Conservation (phyloP, 2,329 filamentous ascomycete genomes). For the Gaeumannomyces sp. region DNA sequence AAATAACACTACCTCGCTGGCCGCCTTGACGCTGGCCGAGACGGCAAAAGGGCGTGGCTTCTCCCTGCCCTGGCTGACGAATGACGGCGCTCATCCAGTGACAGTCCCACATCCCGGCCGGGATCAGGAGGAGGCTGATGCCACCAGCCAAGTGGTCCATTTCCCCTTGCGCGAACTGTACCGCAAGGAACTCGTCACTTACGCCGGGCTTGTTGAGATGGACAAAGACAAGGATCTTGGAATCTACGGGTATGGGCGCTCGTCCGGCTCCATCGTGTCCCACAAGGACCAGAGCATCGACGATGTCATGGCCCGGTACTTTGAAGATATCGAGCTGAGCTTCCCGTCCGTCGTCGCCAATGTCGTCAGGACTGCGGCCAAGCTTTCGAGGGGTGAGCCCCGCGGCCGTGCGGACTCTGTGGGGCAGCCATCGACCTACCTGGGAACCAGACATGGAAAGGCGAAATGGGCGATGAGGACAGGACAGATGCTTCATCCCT, state of each 20-base stretch:
- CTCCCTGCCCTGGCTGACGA: conserved; percentile 72
- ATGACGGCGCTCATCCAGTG: conserved; percentile 56
- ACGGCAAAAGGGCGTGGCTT: conserved; percentile 88
- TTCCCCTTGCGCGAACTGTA: conserved; percentile 83
- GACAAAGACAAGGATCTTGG: conserved; percentile 18
- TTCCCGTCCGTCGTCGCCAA: conserved; percentile 93
- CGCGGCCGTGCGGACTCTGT: conserved; percentile 58
- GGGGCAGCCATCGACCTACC: conserved; percentile 57
- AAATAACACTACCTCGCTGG: conserved; percentile 80
- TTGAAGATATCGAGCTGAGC: conserved; percentile 74
- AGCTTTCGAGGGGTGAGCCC: conserved; percentile 50
- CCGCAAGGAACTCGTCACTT: conserved; percentile 69
- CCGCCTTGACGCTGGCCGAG: conserved; percentile 77
- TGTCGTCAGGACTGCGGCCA: conserved; percentile 86
- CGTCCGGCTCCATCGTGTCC: conserved; percentile 46
- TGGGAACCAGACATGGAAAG: conserved; percentile 58
- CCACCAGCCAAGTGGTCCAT: conserved; percentile 44
- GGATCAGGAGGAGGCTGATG: conserved; percentile 13
- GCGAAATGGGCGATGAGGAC: conserved; percentile 46
- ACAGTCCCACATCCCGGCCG: conserved; percentile 11
- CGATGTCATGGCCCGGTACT: conserved; percentile 83
- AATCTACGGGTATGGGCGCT: not conserved
- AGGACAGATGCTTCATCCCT: conserved; percentile 19
- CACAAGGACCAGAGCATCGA: conserved; percentile 83
- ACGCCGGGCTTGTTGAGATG: conserved; percentile 42